A percentile compares a stretch with the other conserved stretches of the same genome.
phyloP scores from a whole-genome alignment of 176 grass and related monocot species.

The Areca catechu region DNA sequence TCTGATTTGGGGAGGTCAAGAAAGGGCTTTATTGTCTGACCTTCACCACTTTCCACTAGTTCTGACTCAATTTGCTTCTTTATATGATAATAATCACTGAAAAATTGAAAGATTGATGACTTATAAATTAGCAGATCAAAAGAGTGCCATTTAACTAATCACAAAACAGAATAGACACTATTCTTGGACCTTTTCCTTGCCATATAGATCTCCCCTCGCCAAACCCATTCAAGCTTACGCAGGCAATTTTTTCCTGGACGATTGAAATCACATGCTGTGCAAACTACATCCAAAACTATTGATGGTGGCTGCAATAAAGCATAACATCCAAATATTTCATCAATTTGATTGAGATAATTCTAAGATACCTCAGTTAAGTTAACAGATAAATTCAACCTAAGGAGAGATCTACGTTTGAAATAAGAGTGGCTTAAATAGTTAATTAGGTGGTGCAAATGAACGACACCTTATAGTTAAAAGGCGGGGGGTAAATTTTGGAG shows the following conservation, averaged over 20 bases:
- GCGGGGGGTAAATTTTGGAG: too few species aligned
- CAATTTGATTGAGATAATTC: background rate
- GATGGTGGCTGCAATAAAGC: constrained; percentile 62
- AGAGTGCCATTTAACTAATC: background rate
- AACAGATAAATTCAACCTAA: too few species aligned
- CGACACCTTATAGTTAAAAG: too few species aligned
- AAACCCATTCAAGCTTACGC: constrained; percentile 94
- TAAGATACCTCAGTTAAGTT: too few species aligned
- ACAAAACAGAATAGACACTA: constrained; percentile 9
- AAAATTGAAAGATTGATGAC: constrained; percentile 2
- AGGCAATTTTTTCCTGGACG: constrained; percentile 94
- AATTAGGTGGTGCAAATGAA: too few species aligned
- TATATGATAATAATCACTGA: constrained; percentile 96
- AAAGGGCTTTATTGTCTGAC: constrained; percentile 52
- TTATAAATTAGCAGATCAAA: background rate
- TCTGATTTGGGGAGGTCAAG: constrained; percentile 89
- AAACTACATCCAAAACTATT: constrained; percentile 92
- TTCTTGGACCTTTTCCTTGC: constrained; percentile 64
- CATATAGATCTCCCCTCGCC: constrained; percentile 91
- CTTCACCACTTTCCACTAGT: constrained; percentile 54
- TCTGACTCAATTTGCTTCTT: constrained; percentile 98
- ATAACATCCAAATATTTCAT: constrained; percentile 4
- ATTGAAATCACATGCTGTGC: constrained; percentile 98
- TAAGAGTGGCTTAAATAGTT: too few species aligned
- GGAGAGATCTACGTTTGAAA: too few species aligned